Evolutionary conservation across 2,329 filamentous ascomycete genomes (phyloP).

Genomic region (Diaporthe sp.): DNA sequence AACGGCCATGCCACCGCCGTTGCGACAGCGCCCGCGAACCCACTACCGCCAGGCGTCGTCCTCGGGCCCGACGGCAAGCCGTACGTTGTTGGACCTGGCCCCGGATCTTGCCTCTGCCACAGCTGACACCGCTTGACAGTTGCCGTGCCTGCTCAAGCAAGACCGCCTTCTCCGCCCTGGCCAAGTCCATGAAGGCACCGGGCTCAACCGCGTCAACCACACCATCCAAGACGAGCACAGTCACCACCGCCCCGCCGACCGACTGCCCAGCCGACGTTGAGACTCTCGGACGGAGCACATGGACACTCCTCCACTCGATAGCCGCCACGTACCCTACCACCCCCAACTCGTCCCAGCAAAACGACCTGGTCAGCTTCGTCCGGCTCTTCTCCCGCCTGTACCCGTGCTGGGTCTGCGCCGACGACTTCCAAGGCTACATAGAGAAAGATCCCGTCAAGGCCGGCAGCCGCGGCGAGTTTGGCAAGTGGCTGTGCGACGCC

Average conservation of each 20-base stretch:
- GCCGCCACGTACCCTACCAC: conserved; percentile 85
- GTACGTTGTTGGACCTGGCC: conserved; percentile 69
- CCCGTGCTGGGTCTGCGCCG: conserved; percentile 95
- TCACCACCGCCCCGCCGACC: conserved; percentile 53
- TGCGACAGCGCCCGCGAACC: conserved; percentile 59
- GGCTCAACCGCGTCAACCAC: conserved; percentile 47
- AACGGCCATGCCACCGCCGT: conserved; percentile 43
- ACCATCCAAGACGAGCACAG: conserved; percentile 47
- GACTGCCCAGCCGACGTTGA: conserved; percentile 96
- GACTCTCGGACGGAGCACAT: conserved; percentile 85
- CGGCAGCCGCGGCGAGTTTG: conserved; percentile 77
- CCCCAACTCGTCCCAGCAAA: conserved; percentile 78
- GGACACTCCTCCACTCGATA: conserved; percentile 94
- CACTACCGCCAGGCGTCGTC: conserved; percentile 79
- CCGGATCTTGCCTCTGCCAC: background rate
- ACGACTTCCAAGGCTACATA: conserved; percentile 91
- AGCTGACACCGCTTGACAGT: conserved; percentile 59
- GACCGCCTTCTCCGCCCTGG: conserved; percentile 72
- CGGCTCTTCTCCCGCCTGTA: conserved; percentile 87
- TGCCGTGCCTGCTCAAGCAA: conserved; percentile 81
- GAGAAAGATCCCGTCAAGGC: conserved; percentile 75
- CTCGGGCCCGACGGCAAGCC: conserved; percentile 87
- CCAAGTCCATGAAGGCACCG: conserved; percentile 58
- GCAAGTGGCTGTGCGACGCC: conserved; percentile 85
- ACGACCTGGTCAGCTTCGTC: conserved; percentile 84